A percentile compares a stretch with the other conserved stretches of the same genome.
phyloP scores from a whole-genome alignment of 257 asterid species.

The Penstemon barbatus region DNA sequence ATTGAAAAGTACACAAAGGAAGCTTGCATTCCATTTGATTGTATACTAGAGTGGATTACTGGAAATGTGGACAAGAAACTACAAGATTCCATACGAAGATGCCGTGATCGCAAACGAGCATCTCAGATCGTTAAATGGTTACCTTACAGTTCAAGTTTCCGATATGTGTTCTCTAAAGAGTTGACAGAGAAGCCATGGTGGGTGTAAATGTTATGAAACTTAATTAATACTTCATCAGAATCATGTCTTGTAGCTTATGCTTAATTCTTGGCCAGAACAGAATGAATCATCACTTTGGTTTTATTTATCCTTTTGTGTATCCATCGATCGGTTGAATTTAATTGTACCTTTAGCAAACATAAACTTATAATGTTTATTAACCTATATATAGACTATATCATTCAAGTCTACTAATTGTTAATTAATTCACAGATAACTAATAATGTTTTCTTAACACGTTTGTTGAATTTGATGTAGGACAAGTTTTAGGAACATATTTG shows the following conservation, averaged over 20 bases:
- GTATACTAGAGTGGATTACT: constrained; percentile 45
- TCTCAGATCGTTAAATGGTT: constrained; percentile 57
- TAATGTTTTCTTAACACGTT: no score
- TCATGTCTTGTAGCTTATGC: not conserved
- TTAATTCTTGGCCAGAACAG: no score
- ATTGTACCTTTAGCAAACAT: not conserved
- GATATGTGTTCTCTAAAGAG: constrained; percentile 50
- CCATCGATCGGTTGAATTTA: not conserved
- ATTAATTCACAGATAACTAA: no score
- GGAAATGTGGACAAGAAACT: constrained; percentile 52
- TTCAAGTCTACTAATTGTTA: no score
- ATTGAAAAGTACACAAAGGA: constrained; percentile 54
- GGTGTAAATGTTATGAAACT: constrained; percentile 23
- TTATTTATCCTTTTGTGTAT: not conserved
- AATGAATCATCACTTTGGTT: not conserved
- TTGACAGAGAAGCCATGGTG: constrained; percentile 52
- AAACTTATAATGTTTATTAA: no score
- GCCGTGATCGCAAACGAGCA: constrained; percentile 35
- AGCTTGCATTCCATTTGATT: constrained; percentile 44
- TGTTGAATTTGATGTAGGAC: no score
- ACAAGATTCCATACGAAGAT: constrained; percentile 43
- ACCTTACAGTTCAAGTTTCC: constrained; percentile 53
- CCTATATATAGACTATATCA: no score
- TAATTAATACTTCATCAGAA: not conserved
- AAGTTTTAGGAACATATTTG: no score